phyloP scores from a whole-genome alignment of 225 moss, liverwort and hornwort species.

The Polytrichum formosum region DNA sequence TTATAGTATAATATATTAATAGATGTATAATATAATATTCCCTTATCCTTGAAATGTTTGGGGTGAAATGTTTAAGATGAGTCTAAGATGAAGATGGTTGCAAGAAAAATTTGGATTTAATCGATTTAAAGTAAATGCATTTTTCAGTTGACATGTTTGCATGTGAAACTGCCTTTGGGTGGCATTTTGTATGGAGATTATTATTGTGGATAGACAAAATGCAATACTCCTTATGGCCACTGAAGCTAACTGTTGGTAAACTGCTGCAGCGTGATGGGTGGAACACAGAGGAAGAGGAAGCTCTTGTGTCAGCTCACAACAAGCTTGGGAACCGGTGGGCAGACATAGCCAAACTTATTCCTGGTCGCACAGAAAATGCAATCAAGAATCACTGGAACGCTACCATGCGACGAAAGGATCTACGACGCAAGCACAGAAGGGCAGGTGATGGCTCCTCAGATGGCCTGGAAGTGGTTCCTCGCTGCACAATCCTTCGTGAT shows the following conservation, averaged over 20 bases:
- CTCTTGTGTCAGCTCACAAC: slow-evolving; percentile 88
- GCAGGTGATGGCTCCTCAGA: slow-evolving; percentile 84
- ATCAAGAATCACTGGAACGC: slow-evolving; percentile 99
- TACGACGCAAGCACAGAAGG: slow-evolving; percentile 96
- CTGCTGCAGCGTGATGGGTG: slow-evolving; percentile 88
- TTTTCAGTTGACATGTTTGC: too few species aligned
- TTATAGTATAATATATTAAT: too few species aligned
- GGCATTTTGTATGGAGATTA: too few species aligned
- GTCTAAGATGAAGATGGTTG: too few species aligned
- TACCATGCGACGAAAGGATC: slow-evolving; percentile 93
- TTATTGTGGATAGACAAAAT: too few species aligned
- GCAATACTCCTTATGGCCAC: too few species aligned
- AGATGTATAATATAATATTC: too few species aligned
- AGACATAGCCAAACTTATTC: slow-evolving; percentile 96
- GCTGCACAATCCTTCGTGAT: slow-evolving; percentile 97
- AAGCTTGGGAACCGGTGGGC: slow-evolving; percentile 99
- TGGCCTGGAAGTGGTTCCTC: slow-evolving; percentile 80
- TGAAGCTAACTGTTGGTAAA: background rate
- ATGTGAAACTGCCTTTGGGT: too few species aligned
- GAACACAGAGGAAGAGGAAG: slow-evolving; percentile 99
- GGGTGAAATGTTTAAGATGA: too few species aligned
- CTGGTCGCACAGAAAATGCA: slow-evolving; percentile 95
- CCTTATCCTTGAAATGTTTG: too few species aligned
- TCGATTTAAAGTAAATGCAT: too few species aligned
- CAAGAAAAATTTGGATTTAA: too few species aligned